Base-by-base conservation (phyloP, 257 asterid species). In the Lantana camara region DNA sequence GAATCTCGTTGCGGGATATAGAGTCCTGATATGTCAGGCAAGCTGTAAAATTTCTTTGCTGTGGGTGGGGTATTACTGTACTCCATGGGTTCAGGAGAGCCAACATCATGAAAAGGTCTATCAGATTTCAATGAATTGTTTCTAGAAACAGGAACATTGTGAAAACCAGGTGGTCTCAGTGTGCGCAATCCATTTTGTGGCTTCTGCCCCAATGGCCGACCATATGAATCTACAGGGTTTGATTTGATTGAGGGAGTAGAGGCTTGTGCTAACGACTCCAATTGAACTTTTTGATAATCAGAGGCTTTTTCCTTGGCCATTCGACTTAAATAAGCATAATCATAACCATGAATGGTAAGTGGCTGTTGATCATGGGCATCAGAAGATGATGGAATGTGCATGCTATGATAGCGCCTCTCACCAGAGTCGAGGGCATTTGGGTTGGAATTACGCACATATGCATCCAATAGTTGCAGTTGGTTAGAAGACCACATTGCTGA, bases 1-100 rank as follows among this genome's bases (percentile, higher is more conserved):
- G 86, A 68, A 67, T 84, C 91, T 38, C 73, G 82, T 30, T 61
- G 76, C 24, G 95, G 95, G 46, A 69, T 47, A 71, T 80, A 81
- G 12, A 86, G 92, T 51, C 96, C 95, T 35, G 97, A 88, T 68
- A 94, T 86, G 68, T 86, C 92, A 7, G 99, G 99, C 84, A 86
- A 71, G 78, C 98, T 94, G 77, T 82, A 64, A 80, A 23, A 94
- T 77, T 90, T 90, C 84, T 94, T 94, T 52, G 59, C 84, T 60
- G 69, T 78, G 20, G 75, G 79, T 3, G 87, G 58, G 64, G 63
- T 71, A 66, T 57, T 70, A 8, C 61, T 27, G 52, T 66, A 73
- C 66, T 81, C 90, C 71, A 71, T 67, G 16, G 64, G 72, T 55
- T 79, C 90, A 4, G 87, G 82, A 55, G 95, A 69, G 55, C 68